These are phyloP conservation scores for Paratinospora sagittata DNA, from an alignment of 164 flowering plant species.

Conservation along the genomic window DNA sequence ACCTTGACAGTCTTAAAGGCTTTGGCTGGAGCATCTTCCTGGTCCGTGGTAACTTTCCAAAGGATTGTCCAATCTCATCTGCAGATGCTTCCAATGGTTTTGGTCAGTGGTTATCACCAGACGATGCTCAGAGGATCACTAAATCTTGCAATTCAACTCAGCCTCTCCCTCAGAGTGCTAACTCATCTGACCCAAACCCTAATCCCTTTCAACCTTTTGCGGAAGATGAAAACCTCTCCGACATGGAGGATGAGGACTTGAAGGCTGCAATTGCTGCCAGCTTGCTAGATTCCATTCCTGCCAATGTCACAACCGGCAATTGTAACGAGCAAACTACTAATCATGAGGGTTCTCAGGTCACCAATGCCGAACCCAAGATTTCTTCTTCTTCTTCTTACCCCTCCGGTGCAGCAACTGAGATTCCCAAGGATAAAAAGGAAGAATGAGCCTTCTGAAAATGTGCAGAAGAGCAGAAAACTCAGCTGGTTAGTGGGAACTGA, in stretches of 20 bases:
- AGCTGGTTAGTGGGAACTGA: neutral
- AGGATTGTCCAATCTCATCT: constrained; percentile 68
- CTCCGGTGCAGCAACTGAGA: constrained; percentile 2
- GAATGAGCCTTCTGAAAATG: neutral
- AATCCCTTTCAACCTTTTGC: constrained; percentile 20
- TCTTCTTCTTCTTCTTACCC: neutral
- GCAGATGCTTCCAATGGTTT: constrained; percentile 71
- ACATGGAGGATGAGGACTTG: constrained; percentile 68
- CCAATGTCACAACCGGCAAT: constrained; percentile 16
- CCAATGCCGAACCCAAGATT: neutral
- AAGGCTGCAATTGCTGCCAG: constrained; percentile 92
- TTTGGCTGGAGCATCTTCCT: constrained; percentile 94
- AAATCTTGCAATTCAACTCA: constrained; percentile 50
- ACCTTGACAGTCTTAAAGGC: constrained; percentile 70
- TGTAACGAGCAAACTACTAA: constrained; percentile 1
- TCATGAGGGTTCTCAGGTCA: neutral
- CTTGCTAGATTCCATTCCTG: constrained; percentile 50
- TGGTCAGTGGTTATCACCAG: constrained; percentile 92
- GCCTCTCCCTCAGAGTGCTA: constrained; percentile 17
- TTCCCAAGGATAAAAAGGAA: constrained; percentile 1
- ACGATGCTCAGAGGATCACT: constrained; percentile 77
- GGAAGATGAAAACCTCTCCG: constrained; percentile 34
- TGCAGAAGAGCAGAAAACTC: neutral
- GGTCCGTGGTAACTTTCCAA: constrained; percentile 86
- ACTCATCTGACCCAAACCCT: constrained; percentile 14